Evolutionary conservation across 2,329 filamentous ascomycete genomes (phyloP).

Genomic region (Ophiostoma tasmaniense): DNA sequence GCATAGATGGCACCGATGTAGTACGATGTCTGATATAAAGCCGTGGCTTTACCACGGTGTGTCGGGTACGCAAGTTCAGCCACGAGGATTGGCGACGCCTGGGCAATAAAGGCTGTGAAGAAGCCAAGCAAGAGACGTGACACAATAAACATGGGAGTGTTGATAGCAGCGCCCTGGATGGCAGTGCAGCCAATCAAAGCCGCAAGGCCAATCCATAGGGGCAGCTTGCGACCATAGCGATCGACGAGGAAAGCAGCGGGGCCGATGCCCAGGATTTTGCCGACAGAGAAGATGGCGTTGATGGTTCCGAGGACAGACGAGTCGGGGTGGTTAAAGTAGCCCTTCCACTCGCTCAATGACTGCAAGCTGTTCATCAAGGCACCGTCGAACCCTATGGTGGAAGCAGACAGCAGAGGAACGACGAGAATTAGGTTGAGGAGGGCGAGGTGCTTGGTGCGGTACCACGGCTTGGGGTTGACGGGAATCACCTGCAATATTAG

Average conservation of each 20-base stretch:
- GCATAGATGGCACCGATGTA: constrained; percentile 20
- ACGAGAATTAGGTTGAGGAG: background rate
- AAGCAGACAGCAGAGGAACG: background rate
- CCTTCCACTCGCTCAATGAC: background rate
- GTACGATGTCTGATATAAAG: background rate
- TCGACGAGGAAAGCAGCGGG: background rate
- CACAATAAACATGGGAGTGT: background rate
- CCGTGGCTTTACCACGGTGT: constrained; percentile 7
- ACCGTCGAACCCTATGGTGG: background rate
- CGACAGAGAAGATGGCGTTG: background rate
- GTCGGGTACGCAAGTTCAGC: constrained; percentile 18
- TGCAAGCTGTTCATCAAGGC: background rate
- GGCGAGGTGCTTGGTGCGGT: background rate
- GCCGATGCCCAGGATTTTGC: background rate
- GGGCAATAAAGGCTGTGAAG: constrained; percentile 19
- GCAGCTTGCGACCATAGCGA: background rate
- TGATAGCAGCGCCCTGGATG: background rate
- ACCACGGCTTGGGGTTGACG: background rate
- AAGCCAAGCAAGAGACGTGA: constrained; percentile 15
- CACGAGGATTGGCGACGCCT: constrained; percentile 16
- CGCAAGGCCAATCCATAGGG: background rate
- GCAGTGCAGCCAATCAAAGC: background rate
- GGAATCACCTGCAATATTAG: background rate
- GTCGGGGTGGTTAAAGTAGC: background rate
- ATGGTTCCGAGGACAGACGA: background rate